Percentiles rank a stretch among this genome's conserved stretches.
Evolutionary conservation across 1,284 basidiomycete genomes (phyloP).

Genomic region (Leccinum subrobustum): DNA sequence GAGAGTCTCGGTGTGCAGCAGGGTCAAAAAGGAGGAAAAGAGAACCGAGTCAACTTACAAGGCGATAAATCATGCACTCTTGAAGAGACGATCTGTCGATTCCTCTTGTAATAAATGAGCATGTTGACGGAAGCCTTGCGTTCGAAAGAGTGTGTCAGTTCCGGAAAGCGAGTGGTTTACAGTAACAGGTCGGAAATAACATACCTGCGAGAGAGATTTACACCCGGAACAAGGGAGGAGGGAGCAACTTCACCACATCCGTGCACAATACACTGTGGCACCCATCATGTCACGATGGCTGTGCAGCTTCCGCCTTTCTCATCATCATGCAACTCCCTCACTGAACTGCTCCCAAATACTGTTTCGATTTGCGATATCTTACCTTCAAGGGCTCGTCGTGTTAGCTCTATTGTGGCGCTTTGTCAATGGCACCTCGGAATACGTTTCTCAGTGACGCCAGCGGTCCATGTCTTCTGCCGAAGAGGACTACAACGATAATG

Average conservation of each 20-base stretch:
- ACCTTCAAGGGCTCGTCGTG: background rate
- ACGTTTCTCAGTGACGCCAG: background rate
- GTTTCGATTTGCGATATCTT: background rate
- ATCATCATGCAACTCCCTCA: background rate
- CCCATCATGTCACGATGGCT: background rate
- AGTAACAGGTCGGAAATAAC: no score
- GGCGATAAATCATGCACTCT: constrained; percentile 57
- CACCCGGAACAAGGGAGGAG: no score
- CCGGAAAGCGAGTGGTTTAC: no score
- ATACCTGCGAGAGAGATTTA: no score
- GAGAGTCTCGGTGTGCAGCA: background rate
- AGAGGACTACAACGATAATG: constrained; percentile 44
- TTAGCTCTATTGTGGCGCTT: background rate
- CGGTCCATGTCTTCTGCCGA: constrained; percentile 29
- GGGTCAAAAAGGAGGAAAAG: background rate
- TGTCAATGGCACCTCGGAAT: background rate
- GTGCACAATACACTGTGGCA: no score
- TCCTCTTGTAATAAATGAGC: constrained; percentile 78
- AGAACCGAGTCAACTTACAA: constrained; percentile 2
- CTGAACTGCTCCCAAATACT: background rate
- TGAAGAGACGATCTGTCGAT: constrained; percentile 90
- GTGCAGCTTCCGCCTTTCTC: background rate
- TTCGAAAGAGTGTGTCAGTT: no score
- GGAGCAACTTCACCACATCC: no score
- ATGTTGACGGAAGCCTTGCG: constrained; percentile 57